Evolutionary conservation across 495 filamentous ascomycete species (phyloP).

Genomic region (Viridothelium virens): DNA sequence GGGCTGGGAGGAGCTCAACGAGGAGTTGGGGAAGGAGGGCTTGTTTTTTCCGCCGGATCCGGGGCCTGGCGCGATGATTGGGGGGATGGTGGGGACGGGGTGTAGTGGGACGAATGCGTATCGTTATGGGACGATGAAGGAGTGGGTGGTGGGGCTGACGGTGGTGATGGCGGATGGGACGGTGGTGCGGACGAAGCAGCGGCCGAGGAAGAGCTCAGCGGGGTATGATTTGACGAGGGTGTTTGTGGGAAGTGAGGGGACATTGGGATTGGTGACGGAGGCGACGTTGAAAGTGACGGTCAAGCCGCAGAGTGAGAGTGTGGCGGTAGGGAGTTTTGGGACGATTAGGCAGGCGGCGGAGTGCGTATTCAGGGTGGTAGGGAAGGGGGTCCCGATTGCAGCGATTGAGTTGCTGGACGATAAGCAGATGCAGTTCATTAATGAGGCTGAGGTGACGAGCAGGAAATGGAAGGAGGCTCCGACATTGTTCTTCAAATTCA

Average conservation of each 20-base stretch:
- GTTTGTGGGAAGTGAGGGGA: constrained; percentile 90
- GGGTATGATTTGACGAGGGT: constrained; percentile 81
- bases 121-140: constrained; percentile 91
- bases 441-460: constrained; percentile 63
- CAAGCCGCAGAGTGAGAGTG: constrained; percentile 67
- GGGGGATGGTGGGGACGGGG: constrained; percentile 92
- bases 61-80: constrained; percentile 78
- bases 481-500: constrained; percentile 93
- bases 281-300: constrained; percentile 74
- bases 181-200: constrained; percentile 76
- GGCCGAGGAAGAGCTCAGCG: constrained; percentile 71
- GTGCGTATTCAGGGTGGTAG: constrained; percentile 71
- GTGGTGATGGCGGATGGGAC: constrained; percentile 90
- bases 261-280: constrained; percentile 82
- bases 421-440: constrained; percentile 90
- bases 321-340: constrained; percentile 76
- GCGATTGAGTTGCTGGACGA: constrained; percentile 92
- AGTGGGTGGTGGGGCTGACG: constrained; percentile 87
- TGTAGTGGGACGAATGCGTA: constrained; percentile 92
- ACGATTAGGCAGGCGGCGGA: constrained; percentile 71
- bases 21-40: constrained; percentile 56
- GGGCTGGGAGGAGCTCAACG: constrained; percentile 72
- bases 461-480: constrained; percentile 69
- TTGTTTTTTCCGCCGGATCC: constrained; percentile 84
- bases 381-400: constrained; percentile 71